Evolutionary conservation across 768 basidiomycete genomes (phyloP).

Genomic region (Rhizopogon rudus): DNA sequence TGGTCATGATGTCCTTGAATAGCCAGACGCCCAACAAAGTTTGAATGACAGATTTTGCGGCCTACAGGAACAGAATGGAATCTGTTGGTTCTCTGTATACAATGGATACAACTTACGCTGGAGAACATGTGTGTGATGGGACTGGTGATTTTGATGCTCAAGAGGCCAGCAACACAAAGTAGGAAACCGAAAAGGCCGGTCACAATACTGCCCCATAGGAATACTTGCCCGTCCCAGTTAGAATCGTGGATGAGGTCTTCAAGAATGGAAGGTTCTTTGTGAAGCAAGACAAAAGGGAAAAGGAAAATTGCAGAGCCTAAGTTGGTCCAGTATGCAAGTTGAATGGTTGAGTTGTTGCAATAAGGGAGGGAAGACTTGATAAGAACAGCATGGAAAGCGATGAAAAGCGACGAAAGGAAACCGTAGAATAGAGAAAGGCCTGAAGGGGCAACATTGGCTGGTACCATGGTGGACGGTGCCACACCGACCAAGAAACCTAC

Average conservation of each 20-base stretch:
- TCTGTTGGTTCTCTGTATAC: neutral
- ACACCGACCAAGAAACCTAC: constrained; percentile 76
- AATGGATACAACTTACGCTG: constrained; percentile 43
- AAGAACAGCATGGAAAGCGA: constrained; percentile 70
- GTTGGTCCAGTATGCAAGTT: constrained; percentile 79
- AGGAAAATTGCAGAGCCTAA: constrained; percentile 60
- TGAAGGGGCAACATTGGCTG: constrained; percentile 40
- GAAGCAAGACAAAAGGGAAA: constrained; percentile 55
- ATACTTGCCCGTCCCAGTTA: constrained; percentile 48
- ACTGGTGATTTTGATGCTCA: constrained; percentile 79
- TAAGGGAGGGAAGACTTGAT: constrained; percentile 67
- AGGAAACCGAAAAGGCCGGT: constrained; percentile 81
- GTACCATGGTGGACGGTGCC: constrained; percentile 46
- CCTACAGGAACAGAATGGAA: constrained; percentile 34
- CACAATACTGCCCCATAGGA: constrained; percentile 59
- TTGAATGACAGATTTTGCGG: constrained; percentile 79
- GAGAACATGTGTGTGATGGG: constrained; percentile 87
- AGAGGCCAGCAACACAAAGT: constrained; percentile 70
- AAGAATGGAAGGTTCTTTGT: constrained; percentile 46
- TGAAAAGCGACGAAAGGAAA: constrained; percentile 66
- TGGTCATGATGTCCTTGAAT: constrained; percentile 69
- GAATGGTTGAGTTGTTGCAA: constrained; percentile 66
- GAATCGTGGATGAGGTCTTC: constrained; percentile 31
- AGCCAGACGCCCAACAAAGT: constrained; percentile 75
- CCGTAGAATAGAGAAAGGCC: constrained; percentile 64